Evolutionary conservation across 768 basidiomycete species (phyloP), one percentile per base, ranked within the genome.

Genomic region (Arthromyces matolae): DNA sequence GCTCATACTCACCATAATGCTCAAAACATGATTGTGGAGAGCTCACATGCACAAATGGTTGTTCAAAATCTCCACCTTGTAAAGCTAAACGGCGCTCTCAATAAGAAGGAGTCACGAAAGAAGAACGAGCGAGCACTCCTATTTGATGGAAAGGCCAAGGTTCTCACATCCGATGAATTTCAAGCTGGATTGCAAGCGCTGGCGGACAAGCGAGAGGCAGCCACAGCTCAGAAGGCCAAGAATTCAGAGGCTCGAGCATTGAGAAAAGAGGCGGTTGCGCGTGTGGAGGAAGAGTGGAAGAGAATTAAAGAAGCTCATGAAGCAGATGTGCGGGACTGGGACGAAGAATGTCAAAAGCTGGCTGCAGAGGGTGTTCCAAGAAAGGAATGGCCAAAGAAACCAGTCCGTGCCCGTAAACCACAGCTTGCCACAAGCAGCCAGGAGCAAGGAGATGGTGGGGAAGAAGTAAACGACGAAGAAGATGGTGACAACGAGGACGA

Each of bases 41-140:
- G 53, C 6, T 32, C 42, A 7, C 41, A 61, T 53, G 60, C 53
- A 10, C 53, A 54, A 29, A 38, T 61, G 8, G 47, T 61, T 3
- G 16, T 54, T 18, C 59, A 50, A 22, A 38, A 58, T 31, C 33
- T 58, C 13, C 53, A 56, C 35, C 51, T 54, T 7, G 14, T 22
- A 7, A 47, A 49, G 40, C 45, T 41, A 2, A 56, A 58, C 35
- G 9, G 34, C 5, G 56, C 54, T 8, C 54, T 58, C 14, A 18
- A 55, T 35, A 41, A n/a, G 40, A 56, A 56, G 33, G 50, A 60
- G 50, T 45, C 49, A 10, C 22, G 51, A 24, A 39, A 38, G 29
- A 49, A 27, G 19, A 29, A 50, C 4, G 39, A 59, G 29, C 41
- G n/a, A 6, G 20, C 45, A 41, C 39, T 41, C 1, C 8, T 41